Evolutionary conservation across 2,329 filamentous ascomycete species (phyloP).

Genomic region (Ceratocystis diversiconidia): DNA sequence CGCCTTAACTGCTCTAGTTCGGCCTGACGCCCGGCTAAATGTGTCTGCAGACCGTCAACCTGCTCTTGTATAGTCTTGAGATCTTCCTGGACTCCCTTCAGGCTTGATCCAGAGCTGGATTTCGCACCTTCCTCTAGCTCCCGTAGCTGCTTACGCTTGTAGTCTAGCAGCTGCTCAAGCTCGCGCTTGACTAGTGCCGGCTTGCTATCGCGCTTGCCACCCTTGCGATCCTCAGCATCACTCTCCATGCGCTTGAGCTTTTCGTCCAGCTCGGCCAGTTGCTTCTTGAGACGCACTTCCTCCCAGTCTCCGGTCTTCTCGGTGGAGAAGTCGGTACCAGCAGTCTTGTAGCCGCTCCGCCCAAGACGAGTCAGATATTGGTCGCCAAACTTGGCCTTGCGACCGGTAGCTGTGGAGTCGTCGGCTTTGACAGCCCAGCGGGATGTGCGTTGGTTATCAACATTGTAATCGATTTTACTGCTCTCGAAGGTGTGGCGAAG

Average conservation of each 20-base stretch:
- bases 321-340: slow-evolving; percentile 79
- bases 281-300: slow-evolving; percentile 85
- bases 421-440: slow-evolving; percentile 69
- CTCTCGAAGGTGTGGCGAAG: slow-evolving; percentile 84
- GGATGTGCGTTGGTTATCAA: slow-evolving; percentile 61
- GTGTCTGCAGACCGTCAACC: slow-evolving; percentile 74
- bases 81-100: slow-evolving; percentile 73
- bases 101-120: slow-evolving; percentile 45
- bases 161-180: slow-evolving; percentile 84
- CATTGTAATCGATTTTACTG: slow-evolving; percentile 90
- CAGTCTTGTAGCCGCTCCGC: slow-evolving; percentile 62
- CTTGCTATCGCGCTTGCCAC: slow-evolving; percentile 58
- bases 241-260: slow-evolving; percentile 75
- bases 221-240: slow-evolving; percentile 48
- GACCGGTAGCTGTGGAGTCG: slow-evolving; percentile 67
- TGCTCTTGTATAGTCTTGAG: slow-evolving; percentile 85
- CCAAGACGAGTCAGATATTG: slow-evolving; percentile 87
- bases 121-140: slow-evolving; percentile 60
- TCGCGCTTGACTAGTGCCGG: slow-evolving; percentile 89
- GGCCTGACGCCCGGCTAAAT: slow-evolving; percentile 62
- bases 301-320: slow-evolving; percentile 93
- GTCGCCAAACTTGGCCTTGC: slow-evolving; percentile 95
- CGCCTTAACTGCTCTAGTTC: slow-evolving; percentile 61
- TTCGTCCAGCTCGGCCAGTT: slow-evolving; percentile 74
- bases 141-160: slow-evolving; percentile 69